Base-by-base conservation (phyloP, 2,329 filamentous ascomycete genomes). In the Curvularia lunata region DNA sequence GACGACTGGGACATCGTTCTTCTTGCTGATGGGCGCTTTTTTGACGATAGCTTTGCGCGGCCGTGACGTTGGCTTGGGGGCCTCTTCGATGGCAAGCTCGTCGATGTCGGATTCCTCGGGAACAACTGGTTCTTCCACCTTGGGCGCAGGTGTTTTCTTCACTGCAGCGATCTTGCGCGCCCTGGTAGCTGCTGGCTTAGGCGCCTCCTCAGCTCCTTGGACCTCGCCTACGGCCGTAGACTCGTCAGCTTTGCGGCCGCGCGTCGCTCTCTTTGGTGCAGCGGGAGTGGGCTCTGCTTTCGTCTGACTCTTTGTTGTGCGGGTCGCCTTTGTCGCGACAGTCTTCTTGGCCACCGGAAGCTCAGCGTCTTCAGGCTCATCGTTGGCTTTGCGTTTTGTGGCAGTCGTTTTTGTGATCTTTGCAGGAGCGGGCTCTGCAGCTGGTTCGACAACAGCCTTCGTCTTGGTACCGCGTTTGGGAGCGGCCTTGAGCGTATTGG, bases 401-500 rank as follows among this genome's bases (percentile, higher is more conserved):
- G 58, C 54, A n/a, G 66, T 62, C 27, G 64, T 50, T 45, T 66
- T 70, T 5, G 64, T 62, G 32, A 61, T 25, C 62, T 69, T 71
- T 27, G 62, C 48, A 13, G 53, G 30, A 27, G 55, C 59, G 19
- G 66, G 58, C 32, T 60, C 65, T 28, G 57, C 56, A 19, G 52
- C 62, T 18, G 69, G 67, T 42, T 68, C 70, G 49, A 58, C 57
- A 18, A 51, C 61, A 8, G 64, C 62, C 64, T 70, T 70, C 63
- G 66, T 70, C 63, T 64, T 70, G 52, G 61, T 60, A 40, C 64
- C 66, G 61, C 72, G 70, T 58, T 75, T 75, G 48, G 72, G 72
- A 48, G 72, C 70, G 28, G 71, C 71, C 40, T 66, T 69, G 48
- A 74, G 66, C n/a, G 67, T 72, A 59, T 58, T 66, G 23, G 69